These are phyloP conservation scores for Schizophyllum amplum DNA, from an alignment of 1,284 basidiomycete species.

Conservation along the genomic window DNA sequence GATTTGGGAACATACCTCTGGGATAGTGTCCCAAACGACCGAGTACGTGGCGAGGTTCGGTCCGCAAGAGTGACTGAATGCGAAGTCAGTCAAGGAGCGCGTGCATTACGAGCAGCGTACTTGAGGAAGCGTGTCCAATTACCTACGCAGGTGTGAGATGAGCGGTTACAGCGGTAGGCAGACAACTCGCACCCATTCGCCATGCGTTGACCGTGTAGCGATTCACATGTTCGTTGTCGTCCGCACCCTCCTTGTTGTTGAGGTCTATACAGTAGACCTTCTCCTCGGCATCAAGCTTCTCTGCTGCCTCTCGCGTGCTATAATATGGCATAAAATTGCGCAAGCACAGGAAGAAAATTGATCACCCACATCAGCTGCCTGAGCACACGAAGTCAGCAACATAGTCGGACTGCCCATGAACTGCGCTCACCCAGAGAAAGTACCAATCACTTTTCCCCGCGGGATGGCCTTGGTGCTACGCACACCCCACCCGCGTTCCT, in stretches of 20 bases:
- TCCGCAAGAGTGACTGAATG: conserved; percentile 51
- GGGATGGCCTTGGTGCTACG: conserved; percentile 14
- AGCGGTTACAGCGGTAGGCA: no score
- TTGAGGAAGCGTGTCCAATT: conserved; percentile 71
- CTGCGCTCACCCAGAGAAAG: conserved; percentile 4
- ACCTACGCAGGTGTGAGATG: conserved; percentile 26
- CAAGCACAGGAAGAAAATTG: no score
- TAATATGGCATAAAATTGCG: no score
- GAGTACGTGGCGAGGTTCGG: conserved; percentile 50
- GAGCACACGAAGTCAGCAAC: not conserved
- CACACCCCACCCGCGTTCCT: conserved; percentile 46
- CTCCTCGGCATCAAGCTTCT: not conserved
- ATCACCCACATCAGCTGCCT: not conserved
- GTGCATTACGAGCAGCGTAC: conserved; percentile 26
- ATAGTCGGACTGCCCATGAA: not conserved
- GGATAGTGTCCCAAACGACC: conserved; percentile 52
- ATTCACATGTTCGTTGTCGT: not conserved
- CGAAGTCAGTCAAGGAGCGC: not conserved
- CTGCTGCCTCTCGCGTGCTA: not conserved
- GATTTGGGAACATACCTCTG: conserved; percentile 31
- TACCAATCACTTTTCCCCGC: not conserved
- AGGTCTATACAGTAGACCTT: not conserved
- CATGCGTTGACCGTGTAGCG: not conserved
- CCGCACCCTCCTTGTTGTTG: no score
- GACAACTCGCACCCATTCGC: not conserved